Evolutionary conservation across 1,139 yeast species (phyloP), one percentile per base, ranked within the genome.

Genomic region (Geotrichum restrictum): DNA sequence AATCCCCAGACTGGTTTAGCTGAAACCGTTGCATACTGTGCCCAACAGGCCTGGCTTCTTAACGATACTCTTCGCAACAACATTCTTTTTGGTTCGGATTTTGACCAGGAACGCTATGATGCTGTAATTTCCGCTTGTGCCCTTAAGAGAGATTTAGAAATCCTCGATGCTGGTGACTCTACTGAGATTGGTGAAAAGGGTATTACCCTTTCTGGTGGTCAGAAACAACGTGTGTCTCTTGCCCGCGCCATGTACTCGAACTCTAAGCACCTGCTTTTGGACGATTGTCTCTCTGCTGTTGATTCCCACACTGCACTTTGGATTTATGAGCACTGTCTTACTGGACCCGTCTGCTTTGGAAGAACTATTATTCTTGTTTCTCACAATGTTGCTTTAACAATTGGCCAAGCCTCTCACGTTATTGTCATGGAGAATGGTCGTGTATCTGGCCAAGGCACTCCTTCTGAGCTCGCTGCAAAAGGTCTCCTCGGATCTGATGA

Each of bases 131-230:
- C 83, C 55, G 97, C 96, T 1, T 73, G 76, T 54, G 71, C 72
- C 45, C 78, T 93, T 61, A 69, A 76, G 46, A 83, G 96, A 64
- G 98, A 93, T 71, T 79, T 93, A 56, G 82, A 82, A 65, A 83
- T 85, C 55, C 73, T 85, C 59, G 79, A 81, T 55, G 70, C 67
- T 41, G 82, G 82, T 39, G 96, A 88, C 66, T 76, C 80, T 60
- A 88, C 96, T 41, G 91, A 86, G 70, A 84, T 88, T 65, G 96
- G 96, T 67, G 98, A 93, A 70, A 91, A 91, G 74, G 98, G 98
- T 68, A 88, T 93, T 54, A 85, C 97, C 0, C 76, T 93, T 54
- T 89, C 97, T 40, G 98, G 98, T 62, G 98, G 98, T 53, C 98
- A 93, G 72, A 93, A 93, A 68, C 98, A 93, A 72, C 82, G 98